These are phyloP conservation scores for Coniophora puteana DNA, from an alignment of 1,284 basidiomycete species.

Conservation along the genomic window DNA sequence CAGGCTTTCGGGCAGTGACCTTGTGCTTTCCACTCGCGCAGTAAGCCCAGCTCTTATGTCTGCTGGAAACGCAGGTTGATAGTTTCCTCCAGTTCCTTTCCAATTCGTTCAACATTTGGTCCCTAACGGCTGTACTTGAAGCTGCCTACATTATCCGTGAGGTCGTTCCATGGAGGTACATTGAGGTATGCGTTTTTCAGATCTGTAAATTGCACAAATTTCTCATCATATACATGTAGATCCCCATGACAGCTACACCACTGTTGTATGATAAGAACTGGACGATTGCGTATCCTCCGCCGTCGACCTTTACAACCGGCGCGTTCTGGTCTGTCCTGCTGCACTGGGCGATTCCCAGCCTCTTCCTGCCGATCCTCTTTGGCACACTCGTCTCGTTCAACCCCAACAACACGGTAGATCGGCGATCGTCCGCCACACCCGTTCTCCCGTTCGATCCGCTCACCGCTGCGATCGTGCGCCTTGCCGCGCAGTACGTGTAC, in stretches of 20 bases:
- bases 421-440: slow-evolving; percentile 19
- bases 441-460: slow-evolving; percentile 48
- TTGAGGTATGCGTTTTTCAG: slow-evolving; percentile 28
- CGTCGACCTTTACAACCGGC: slow-evolving; percentile 36
- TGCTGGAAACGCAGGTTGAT: too few relatives aligned
- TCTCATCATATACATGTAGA: slow-evolving; percentile 16
- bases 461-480: slow-evolving; percentile 53
- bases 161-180: slow-evolving; percentile 43
- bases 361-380: slow-evolving; percentile 50
- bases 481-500: slow-evolving; percentile 54
- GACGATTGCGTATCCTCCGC: slow-evolving; percentile 42
- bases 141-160: slow-evolving; percentile 40
- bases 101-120: slow-evolving; percentile 52
- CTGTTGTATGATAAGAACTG: slow-evolving; percentile 19
- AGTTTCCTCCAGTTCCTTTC: slow-evolving; percentile 42
- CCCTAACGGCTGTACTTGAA: slow-evolving; percentile 42
- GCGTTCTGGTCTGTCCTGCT: slow-evolving; percentile 47
- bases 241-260: slow-evolving; percentile 13
- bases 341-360: slow-evolving; percentile 55
- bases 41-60: too few relatives aligned
- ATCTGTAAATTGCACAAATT: slow-evolving; percentile 4
- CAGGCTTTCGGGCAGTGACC: too few relatives aligned
- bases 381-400: slow-evolving; percentile 59
- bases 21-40: too few relatives aligned
- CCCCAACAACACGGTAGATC: slow-evolving; percentile 31